These are phyloP conservation scores for Heterobasidion occidentale DNA, from an alignment of 1,284 basidiomycete genomes.

Conservation along the genomic window DNA sequence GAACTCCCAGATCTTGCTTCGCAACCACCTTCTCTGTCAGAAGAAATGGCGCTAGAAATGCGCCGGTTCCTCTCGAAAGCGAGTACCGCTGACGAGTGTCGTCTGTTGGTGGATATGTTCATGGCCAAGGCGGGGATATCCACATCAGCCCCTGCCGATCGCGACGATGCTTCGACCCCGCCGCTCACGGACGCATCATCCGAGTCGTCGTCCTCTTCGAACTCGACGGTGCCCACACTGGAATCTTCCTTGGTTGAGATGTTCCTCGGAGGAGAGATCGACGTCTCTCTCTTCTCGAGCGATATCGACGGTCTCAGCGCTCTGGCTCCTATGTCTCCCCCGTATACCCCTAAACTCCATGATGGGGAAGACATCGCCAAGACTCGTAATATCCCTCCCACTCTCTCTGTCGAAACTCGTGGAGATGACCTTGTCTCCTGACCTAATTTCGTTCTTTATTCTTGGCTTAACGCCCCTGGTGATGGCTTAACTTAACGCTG, in stretches of 20 bases:
- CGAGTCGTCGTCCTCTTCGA: background rate
- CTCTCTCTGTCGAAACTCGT: constrained; percentile 3
- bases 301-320: background rate
- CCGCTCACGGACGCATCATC: background rate
- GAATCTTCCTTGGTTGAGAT: constrained; percentile 11
- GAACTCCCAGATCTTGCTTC: background rate
- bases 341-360: background rate
- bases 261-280: constrained; percentile 9
- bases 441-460: too few species aligned
- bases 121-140: constrained; percentile 50
- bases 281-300: background rate
- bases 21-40: constrained; percentile 12
- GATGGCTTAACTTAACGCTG: too few species aligned
- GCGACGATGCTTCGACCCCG: background rate
- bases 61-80: constrained; percentile 64
- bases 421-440: background rate
- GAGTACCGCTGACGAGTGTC: constrained; percentile 75
- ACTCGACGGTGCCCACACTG: background rate
- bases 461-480: too few species aligned
- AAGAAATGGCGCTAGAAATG: constrained; percentile 53
- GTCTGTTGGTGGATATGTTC: constrained; percentile 76
- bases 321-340: background rate
- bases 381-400: background rate
- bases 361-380: background rate
- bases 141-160: constrained; percentile 2